Evolutionary conservation across 139 green algal species (phyloP).

Genomic region (Zygnema circumcarinatum): DNA sequence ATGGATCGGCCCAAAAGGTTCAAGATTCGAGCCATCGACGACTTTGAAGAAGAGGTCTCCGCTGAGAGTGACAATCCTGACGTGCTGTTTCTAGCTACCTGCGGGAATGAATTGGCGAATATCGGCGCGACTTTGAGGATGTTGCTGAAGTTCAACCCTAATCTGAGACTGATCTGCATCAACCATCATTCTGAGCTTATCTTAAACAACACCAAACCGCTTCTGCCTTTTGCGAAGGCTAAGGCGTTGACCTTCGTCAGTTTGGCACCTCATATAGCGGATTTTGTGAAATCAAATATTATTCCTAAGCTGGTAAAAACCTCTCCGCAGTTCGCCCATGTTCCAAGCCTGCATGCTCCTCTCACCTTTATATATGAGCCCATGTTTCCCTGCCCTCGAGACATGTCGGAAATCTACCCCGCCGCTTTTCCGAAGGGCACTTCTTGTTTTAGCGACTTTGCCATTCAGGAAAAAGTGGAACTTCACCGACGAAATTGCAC

Average conservation of each 20-base stretch:
- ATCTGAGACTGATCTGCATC: neutral
- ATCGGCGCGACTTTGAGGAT: neutral
- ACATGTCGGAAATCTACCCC: neutral
- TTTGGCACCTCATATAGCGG: neutral
- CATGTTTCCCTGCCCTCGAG: neutral
- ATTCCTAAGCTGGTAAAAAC: neutral
- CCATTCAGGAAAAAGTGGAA: neutral
- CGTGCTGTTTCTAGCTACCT: neutral
- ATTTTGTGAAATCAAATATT: neutral
- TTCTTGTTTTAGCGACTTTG: neutral
- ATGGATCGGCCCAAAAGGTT: too few species aligned
- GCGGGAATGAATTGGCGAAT: neutral
- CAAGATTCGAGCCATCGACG: too few species aligned
- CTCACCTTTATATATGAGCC: neutral
- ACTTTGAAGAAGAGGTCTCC: neutral
- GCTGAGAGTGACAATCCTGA: neutral
- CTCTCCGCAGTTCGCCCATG: neutral
- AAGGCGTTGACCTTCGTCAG: neutral
- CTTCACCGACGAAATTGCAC: neutral
- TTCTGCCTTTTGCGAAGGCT: neutral
- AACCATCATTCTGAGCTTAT: neutral
- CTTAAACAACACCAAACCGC: neutral
- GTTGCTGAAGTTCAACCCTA: neutral
- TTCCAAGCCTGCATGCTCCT: neutral
- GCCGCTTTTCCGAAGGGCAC: too few species aligned